A percentile compares a stretch with the other conserved stretches of the same genome.
phyloP scores from a whole-genome alignment of 228 moss, liverwort and hornwort species.

The Sphagnum magellanicum region DNA sequence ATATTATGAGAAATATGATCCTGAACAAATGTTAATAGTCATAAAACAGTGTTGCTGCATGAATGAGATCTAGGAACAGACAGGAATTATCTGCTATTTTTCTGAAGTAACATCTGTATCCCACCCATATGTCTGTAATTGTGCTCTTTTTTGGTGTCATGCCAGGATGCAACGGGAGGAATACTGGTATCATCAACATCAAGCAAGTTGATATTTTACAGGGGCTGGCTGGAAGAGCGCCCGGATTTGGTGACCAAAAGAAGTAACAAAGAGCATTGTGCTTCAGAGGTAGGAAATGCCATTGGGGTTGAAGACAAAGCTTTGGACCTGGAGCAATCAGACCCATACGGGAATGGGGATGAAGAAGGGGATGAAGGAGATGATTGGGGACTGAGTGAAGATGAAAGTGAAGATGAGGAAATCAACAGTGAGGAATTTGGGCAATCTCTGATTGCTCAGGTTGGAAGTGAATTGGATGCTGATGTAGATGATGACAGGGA shows the following conservation, averaged over 20 bases:
- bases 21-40: background rate
- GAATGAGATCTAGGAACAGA: background rate
- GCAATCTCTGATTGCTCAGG: slow-evolving; percentile 12
- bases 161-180: slow-evolving; percentile 81
- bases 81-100: background rate
- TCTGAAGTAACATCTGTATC: background rate
- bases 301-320: slow-evolving; percentile 54
- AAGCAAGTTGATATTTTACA: slow-evolving; percentile 84
- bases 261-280: slow-evolving; percentile 31
- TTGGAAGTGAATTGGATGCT: slow-evolving; percentile 17
- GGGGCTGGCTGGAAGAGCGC: slow-evolving; percentile 83
- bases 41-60: too few species aligned
- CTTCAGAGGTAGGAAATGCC: slow-evolving; percentile 50
- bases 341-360: slow-evolving; percentile 25
- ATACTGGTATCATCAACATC: slow-evolving; percentile 74
- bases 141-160: background rate
- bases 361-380: slow-evolving; percentile 34
- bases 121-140: background rate
- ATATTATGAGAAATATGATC: background rate
- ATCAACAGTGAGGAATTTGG: slow-evolving; percentile 26
- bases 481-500: slow-evolving; percentile 20
- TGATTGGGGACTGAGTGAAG: slow-evolving; percentile 28
- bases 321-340: slow-evolving; percentile 46
- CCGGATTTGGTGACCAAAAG: slow-evolving; percentile 37
- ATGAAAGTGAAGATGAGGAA: slow-evolving; percentile 40